Conservation (phyloP, 768 basidiomycete genomes). For the Suillus tomentosus region DNA sequence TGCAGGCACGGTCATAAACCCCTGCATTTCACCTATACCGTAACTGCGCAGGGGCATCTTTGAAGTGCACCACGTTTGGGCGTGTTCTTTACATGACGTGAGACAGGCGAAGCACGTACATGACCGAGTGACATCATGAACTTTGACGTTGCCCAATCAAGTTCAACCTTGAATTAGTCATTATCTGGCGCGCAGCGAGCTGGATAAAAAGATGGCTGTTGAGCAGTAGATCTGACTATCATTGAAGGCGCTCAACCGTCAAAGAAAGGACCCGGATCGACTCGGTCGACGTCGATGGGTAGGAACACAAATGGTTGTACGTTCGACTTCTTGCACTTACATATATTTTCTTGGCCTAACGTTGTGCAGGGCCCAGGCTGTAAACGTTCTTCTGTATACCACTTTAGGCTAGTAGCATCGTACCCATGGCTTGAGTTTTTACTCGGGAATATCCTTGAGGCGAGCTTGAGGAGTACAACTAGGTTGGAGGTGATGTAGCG, state of each 20-base stretch:
- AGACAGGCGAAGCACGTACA: neutral
- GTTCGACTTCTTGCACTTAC: too few species aligned
- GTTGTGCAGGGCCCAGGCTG: too few species aligned
- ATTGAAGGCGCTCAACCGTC: neutral
- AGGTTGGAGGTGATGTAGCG: too few species aligned
- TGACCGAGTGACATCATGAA: neutral
- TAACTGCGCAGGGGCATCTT: conserved; percentile 10
- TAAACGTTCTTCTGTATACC: too few species aligned
- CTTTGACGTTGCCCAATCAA: neutral
- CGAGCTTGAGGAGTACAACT: too few species aligned
- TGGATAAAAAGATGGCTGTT: neutral
- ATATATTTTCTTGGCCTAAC: too few species aligned
- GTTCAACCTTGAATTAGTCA: neutral
- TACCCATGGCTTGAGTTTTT: too few species aligned
- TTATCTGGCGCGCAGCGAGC: neutral
- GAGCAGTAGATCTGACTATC: neutral
- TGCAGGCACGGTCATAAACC: conserved; percentile 20
- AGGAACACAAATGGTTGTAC: too few species aligned
- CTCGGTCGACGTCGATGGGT: too few species aligned
- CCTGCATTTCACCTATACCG: conserved; percentile 16
- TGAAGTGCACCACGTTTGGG: neutral
- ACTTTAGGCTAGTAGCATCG: too few species aligned
- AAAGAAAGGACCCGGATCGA: too few species aligned
- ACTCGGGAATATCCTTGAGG: too few species aligned
- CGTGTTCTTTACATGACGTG: conserved; percentile 6